Base-by-base conservation (phyloP, 495 filamentous ascomycete genomes). In the Hyaloscypha variabilis region DNA sequence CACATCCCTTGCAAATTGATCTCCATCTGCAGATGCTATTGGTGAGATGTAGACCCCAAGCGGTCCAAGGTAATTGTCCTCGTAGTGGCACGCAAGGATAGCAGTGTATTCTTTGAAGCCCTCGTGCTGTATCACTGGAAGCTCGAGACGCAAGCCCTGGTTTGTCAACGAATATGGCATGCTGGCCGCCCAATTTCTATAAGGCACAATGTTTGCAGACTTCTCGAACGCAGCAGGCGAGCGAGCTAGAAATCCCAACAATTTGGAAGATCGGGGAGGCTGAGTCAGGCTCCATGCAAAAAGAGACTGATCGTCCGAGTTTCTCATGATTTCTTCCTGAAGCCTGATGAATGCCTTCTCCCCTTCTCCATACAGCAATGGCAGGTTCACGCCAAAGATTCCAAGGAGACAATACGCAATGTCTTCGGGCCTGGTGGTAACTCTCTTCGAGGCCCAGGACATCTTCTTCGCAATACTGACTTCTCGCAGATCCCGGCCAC, bases 361-460 rank as follows among this genome's bases (percentile, higher is more conserved):
- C 26, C 58, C 58, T 49, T 61, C 36, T 8, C 58, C 58, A 24
- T 61, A 61, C 4, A 61, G 36, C n/a, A 49, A 29, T 19, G 58
- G 58, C 36, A 61, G 10, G n/a, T 58, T 58, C 26, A 58, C 30
- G n/a, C 26, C 26, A 36, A 63, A 63, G 3, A 63, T 21, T 8
- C 61, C 61, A 14, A 63, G 24, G 19, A 63, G 61, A 21, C 61
- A 54, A 31, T 63, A 63, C 19, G 61, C 61, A 30, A 31, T 58
- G 31, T 63, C 61, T 23, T 63, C 61, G 2, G 17, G 4, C 30
- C 51, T 21, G 14, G 46, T 50, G 4, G 61, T 63, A 14, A 50
- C 61, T 56, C 61, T 53, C 10, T 29, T 28, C 17, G 61, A 53
- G n/a, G 61, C 61, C 61, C 61, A 63, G 4, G 61, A 63, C 61